Conservation (phyloP, 2,329 filamentous ascomycete genomes). For the Didymosphaeria variabile region DNA sequence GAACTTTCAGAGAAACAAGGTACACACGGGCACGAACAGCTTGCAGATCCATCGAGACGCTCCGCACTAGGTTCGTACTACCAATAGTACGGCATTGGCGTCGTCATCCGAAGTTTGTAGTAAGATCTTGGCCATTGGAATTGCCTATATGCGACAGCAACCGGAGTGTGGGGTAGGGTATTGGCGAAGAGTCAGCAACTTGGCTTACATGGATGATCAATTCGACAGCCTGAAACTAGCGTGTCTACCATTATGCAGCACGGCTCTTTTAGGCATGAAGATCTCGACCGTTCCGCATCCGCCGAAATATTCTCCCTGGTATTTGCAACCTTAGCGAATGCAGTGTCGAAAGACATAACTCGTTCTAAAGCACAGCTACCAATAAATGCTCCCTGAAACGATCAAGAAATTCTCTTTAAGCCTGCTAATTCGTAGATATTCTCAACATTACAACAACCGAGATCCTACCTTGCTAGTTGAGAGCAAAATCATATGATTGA, state of each 20-base stretch:
- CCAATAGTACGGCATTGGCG: background rate
- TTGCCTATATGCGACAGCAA: background rate
- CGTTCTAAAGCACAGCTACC: no score
- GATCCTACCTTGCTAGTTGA: no score
- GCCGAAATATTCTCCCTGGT: background rate
- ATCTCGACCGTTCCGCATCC: background rate
- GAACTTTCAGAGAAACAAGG: background rate
- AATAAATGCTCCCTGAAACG: no score
- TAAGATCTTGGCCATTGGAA: conserved; percentile 4
- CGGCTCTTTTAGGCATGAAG: background rate
- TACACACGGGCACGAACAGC: background rate
- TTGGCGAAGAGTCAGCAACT: conserved; percentile 6
- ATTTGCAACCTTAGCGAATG: no score
- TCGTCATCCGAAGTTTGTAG: background rate
- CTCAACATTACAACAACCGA: no score
- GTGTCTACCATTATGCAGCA: background rate
- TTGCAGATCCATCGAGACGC: background rate
- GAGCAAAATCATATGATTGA: no score
- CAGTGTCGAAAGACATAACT: no score
- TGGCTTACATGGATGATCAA: background rate
- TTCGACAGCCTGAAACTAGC: background rate
- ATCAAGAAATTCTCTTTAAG: no score
- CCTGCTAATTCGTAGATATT: no score
- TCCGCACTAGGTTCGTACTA: background rate
- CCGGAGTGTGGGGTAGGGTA: conserved; percentile 4